phyloP scores from a whole-genome alignment of 1,284 basidiomycete genomes.

The Ganoderma lucidum region DNA sequence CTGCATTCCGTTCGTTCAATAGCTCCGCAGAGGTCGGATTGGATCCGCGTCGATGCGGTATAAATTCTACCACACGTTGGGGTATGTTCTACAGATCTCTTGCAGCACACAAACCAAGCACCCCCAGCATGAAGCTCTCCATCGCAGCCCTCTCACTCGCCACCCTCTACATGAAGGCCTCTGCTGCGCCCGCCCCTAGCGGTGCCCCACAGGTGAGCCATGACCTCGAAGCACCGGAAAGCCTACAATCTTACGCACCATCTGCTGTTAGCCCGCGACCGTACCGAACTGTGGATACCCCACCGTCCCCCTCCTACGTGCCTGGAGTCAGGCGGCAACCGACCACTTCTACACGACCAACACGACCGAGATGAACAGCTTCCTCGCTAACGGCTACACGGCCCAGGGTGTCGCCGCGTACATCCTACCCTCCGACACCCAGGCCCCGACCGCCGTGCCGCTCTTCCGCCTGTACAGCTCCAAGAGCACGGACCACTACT shows the following conservation, averaged over 20 bases:
- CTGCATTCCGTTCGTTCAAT: background rate
- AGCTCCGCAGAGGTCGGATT: background rate
- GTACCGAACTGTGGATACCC: slow-evolving; percentile 4
- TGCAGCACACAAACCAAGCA: background rate
- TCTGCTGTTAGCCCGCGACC: background rate
- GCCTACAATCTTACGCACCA: too few relatives aligned
- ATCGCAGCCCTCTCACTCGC: background rate
- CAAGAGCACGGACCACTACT: background rate
- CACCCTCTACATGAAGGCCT: background rate
- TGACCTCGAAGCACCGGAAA: background rate
- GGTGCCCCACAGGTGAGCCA: background rate
- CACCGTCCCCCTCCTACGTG: slow-evolving; percentile 1
- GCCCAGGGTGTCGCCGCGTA: background rate
- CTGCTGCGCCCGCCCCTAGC: background rate
- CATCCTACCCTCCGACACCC: slow-evolving; percentile 5
- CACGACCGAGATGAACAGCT: background rate
- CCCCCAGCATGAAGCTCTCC: background rate
- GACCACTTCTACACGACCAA: slow-evolving; percentile 9
- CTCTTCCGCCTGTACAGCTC: slow-evolving; percentile 9
- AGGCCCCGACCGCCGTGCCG: slow-evolving; percentile 1
- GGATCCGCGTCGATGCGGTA: background rate
- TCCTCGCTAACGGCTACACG: background rate
- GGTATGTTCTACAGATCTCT: background rate
- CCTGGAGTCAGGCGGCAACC: background rate
- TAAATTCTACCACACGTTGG: background rate